Evolutionary conservation across 2,329 filamentous ascomycete genomes (phyloP).

Genomic region (Aspergillus melleus): DNA sequence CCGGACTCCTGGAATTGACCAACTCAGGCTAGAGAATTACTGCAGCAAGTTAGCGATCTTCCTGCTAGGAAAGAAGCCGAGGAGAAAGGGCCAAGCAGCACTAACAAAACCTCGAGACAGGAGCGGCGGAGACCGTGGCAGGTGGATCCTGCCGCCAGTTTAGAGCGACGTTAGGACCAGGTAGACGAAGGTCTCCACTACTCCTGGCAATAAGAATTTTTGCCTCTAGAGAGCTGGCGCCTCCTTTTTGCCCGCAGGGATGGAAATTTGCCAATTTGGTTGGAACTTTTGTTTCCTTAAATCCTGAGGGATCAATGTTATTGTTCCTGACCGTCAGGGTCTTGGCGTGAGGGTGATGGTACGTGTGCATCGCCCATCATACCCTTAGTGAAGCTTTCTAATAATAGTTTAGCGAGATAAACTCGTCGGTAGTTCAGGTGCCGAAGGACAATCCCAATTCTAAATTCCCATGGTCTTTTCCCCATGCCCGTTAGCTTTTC

Average conservation of each 20-base stretch:
- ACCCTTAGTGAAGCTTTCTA: neutral
- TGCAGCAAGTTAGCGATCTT: neutral
- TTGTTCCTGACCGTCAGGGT: neutral
- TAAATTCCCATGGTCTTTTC: neutral
- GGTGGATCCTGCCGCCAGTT: neutral
- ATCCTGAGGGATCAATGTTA: neutral
- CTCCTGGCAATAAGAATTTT: neutral
- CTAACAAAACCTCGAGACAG: neutral
- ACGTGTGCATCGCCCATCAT: neutral
- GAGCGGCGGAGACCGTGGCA: neutral
- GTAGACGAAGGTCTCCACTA: neutral
- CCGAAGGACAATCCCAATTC: neutral
- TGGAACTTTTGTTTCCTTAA: neutral
- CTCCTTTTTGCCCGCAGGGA: neutral
- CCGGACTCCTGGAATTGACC: neutral
- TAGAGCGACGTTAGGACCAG: neutral
- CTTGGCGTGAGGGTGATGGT: neutral
- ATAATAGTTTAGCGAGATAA: neutral
- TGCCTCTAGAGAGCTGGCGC: neutral
- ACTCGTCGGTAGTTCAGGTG: neutral
- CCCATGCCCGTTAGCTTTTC: neutral
- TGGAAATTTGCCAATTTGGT: neutral
- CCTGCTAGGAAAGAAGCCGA: neutral
- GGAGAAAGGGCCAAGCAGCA: neutral
- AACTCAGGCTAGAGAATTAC: neutral